Evolutionary conservation across 106 monocot genomes (phyloP), one percentile per base, ranked within the genome.

Genomic region (Acanthochlamys bracteata): DNA sequence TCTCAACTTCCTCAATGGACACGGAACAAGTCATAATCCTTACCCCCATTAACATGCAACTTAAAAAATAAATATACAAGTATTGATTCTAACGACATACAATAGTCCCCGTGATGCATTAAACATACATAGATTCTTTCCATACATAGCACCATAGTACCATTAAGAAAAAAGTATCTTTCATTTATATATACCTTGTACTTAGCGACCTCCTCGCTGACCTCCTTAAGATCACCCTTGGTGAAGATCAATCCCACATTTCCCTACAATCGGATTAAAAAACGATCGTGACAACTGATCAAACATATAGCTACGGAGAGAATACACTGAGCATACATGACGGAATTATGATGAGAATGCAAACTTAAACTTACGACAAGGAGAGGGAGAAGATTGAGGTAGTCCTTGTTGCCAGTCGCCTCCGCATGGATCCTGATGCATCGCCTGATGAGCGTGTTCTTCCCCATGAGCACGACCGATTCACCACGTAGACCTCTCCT

Each of bases 191-290:
- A 49, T 1, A 82, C 88, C 85, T 85, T 88, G 78, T 85, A 89
- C 17, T 89, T 89, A 9, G 78, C 77, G 25, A 83, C 89, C 71
- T 93, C 89, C 69, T 89, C 93, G 20, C 85, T 88, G 11, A 93
- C 83, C 71, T 93, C 88, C 75, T 93, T 93, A 19, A 93, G 78
- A 74, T 89, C 88, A 17, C 93, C 93, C 68, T 93, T 89, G 20
- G 89, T 89, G 57, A 93, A 93, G 70, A 93, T 89, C 67, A 93
- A 64, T 2, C 93, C 93, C 42, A 89, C 93, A 67, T 93, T 93
- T 13, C 93, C 88, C 86, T 86, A 57, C 13, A 70, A 12, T 16
- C 19, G 10, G 54, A 54, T 4, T 13, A 61, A 6, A 19, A 55
- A 1, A 3, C 33, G 33, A 33, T 33, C 33, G 1, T 6, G 33